A percentile compares a stretch with the other conserved stretches of the same genome.
Conservation (phyloP, 768 basidiomycete genomes). For the Amanita pseudoporphyria region DNA sequence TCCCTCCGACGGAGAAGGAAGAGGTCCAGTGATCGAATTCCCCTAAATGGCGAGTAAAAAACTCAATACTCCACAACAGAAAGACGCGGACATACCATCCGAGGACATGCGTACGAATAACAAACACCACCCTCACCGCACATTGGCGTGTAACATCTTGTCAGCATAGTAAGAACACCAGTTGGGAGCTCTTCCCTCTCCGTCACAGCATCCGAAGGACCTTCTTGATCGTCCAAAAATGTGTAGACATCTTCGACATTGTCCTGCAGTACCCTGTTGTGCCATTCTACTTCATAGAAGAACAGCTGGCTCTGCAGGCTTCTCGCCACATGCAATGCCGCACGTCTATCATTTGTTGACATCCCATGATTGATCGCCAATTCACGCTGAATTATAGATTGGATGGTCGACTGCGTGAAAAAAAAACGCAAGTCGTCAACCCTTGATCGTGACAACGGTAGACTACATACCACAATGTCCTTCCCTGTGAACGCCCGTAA, state of each 20-base stretch:
- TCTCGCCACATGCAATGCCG: conserved; percentile 79
- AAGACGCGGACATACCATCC: conserved; percentile 33
- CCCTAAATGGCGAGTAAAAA: conserved; percentile 14
- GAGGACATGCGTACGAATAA: conserved; percentile 76
- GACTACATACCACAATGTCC: conserved; percentile 66
- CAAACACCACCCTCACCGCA: conserved; percentile 75
- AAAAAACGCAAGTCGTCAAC: conserved; percentile 1
- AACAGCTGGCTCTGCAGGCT: conserved; percentile 87
- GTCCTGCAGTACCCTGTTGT: conserved; percentile 71
- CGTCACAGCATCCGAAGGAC: conserved; percentile 41
- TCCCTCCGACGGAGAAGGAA: conserved; percentile 16
- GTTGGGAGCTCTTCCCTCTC: conserved; percentile 71
- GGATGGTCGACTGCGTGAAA: conserved; percentile 63
- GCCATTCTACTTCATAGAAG: conserved; percentile 98
- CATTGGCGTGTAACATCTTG: conserved; percentile 81
- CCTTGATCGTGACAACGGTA: background rate
- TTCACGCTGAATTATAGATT: conserved; percentile 74
- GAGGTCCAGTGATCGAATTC: conserved; percentile 19
- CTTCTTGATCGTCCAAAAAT: conserved; percentile 82
- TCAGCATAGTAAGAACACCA: conserved; percentile 79
- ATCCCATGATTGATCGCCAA: conserved; percentile 58
- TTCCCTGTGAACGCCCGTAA: conserved; percentile 89
- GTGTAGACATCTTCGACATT: conserved; percentile 92
- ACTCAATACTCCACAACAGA: background rate
- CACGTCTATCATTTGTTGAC: conserved; percentile 62